A percentile compares a stretch with the other conserved stretches of the same genome.
phyloP scores from a whole-genome alignment of 352 stramenopile species.

The Phytophthora niederhauseri region DNA sequence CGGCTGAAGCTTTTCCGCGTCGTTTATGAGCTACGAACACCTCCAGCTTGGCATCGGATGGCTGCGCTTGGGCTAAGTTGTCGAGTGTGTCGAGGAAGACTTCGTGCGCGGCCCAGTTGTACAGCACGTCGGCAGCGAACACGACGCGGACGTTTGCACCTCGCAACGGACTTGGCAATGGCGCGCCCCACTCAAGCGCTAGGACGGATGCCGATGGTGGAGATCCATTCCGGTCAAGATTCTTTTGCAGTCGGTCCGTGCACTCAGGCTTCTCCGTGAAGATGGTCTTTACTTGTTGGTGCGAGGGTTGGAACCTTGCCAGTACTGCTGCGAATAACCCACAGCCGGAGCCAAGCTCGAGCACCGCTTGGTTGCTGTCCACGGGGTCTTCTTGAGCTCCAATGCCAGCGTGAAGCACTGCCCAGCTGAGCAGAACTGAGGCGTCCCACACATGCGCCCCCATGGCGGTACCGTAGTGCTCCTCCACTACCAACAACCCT shows the following conservation, averaged over 20 bases:
- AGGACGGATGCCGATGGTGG: conserved; percentile 3
- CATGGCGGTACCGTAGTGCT: conserved; percentile 74
- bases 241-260: conserved; percentile 30
- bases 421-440: conserved; percentile 56
- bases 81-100: conserved; percentile 46
- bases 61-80: conserved; percentile 8
- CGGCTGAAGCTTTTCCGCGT: conserved; percentile 36
- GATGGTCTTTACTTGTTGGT: not conserved
- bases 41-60: not conserved
- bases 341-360: conserved; percentile 58
- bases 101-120: conserved; percentile 63
- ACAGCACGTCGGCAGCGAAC: conserved; percentile 66
- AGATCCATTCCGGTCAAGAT: conserved; percentile 38
- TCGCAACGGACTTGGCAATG: conserved; percentile 5
- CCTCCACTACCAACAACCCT: conserved; percentile 39
- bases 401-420: conserved; percentile 28
- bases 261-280: conserved; percentile 52
- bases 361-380: conserved; percentile 14
- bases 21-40: conserved; percentile 66
- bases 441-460: conserved; percentile 73
- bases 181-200: conserved; percentile 44
- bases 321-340: conserved; percentile 53
- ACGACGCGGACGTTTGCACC: conserved; percentile 28
- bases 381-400: not conserved
- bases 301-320: not conserved